Evolutionary conservation across 1,284 basidiomycete species (phyloP).

Genomic region (Mixia osmundae): DNA sequence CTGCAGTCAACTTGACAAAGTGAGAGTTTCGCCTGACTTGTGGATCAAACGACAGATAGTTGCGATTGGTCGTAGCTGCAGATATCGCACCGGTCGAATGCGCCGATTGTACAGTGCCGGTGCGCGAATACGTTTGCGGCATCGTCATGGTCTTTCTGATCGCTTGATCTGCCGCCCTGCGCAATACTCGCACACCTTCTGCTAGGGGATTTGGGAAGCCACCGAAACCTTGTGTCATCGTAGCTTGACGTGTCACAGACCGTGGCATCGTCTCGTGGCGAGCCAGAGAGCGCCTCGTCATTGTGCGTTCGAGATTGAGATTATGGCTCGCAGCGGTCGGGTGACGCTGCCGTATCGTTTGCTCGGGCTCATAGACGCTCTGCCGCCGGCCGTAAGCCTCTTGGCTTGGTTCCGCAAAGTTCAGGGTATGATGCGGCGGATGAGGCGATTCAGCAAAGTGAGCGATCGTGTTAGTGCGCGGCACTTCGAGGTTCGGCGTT

Average conservation of each 20-base stretch:
- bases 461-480: too few relatives aligned
- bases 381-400: too few relatives aligned
- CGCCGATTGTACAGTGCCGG: slow-evolving; percentile 13
- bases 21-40: slow-evolving; percentile 63
- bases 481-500: too few relatives aligned
- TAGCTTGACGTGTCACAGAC: slow-evolving; percentile 3
- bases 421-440: too few relatives aligned
- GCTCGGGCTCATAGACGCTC: neutral
- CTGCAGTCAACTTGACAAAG: slow-evolving; percentile 54
- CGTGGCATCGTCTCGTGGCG: slow-evolving; percentile 3
- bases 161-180: slow-evolving; percentile 30
- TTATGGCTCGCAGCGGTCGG: neutral
- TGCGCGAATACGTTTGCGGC: slow-evolving; percentile 17
- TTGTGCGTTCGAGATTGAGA: too few relatives aligned
- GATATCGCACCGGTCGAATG: slow-evolving; percentile 17
- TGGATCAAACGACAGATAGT: slow-evolving; percentile 69
- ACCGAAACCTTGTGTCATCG: slow-evolving; percentile 36
- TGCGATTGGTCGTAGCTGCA: slow-evolving; percentile 27
- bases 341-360: too few relatives aligned
- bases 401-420: too few relatives aligned
- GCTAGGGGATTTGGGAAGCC: slow-evolving; percentile 67
- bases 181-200: slow-evolving; percentile 28
- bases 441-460: too few relatives aligned
- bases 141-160: slow-evolving; percentile 49
- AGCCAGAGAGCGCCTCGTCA: neutral